These are phyloP conservation scores for Flueggea neowawraea DNA, from an alignment of 441 rosid species.

Conservation along the genomic window DNA sequence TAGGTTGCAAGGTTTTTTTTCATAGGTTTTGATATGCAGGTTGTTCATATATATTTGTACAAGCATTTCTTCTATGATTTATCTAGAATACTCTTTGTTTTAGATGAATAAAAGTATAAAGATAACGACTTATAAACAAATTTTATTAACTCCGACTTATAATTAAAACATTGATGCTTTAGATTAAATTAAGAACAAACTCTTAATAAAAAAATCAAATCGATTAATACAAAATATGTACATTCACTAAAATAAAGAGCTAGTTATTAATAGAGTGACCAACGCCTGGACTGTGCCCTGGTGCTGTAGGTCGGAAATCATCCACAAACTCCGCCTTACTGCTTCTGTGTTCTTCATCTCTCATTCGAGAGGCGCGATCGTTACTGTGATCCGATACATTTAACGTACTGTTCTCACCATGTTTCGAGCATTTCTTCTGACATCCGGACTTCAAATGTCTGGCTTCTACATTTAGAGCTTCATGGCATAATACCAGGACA, in stretches of 20 bases:
- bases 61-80: too few species aligned
- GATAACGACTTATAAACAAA: too few species aligned
- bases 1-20: too few species aligned
- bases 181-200: neutral
- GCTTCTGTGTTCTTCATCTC: conserved; percentile 21
- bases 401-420: neutral
- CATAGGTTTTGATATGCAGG: too few species aligned
- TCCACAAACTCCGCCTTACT: conserved; percentile 30
- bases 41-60: too few species aligned
- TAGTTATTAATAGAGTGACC: conserved; percentile 57
- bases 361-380: neutral
- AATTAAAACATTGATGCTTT: too few species aligned
- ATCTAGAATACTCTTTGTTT: too few species aligned
- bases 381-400: neutral
- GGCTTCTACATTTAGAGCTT: conserved; percentile 28
- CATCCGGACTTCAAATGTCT: conserved; percentile 28
- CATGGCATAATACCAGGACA: conserved; percentile 30
- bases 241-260: neutral
- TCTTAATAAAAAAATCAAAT: neutral
- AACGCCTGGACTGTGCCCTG: conserved; percentile 81
- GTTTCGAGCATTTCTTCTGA: conserved; percentile 25
- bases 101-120: too few species aligned
- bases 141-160: too few species aligned
- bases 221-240: neutral
- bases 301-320: conserved; percentile 55